These are phyloP conservation scores for Aspergillus carlsbadensis DNA, from an alignment of 495 filamentous ascomycete species.

Conservation along the genomic window DNA sequence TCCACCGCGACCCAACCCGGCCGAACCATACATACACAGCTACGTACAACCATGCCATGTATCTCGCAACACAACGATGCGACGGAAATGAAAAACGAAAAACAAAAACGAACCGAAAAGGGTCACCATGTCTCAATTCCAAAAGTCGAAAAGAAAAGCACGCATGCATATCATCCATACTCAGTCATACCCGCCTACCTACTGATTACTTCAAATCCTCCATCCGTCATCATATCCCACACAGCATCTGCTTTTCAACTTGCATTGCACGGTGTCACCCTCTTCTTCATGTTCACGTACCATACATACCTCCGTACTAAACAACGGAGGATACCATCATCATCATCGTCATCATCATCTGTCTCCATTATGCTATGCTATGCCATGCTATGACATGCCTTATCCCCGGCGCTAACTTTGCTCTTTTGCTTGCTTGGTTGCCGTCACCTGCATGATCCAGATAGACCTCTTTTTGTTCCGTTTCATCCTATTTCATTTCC, in stretches of 20 bases:
- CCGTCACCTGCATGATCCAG: conserved; percentile 1
- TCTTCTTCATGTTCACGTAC: background rate
- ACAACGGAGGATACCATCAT: background rate
- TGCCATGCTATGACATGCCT: background rate
- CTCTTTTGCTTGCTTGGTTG: background rate
- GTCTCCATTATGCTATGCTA: background rate
- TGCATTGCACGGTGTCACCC: conserved; percentile 5
- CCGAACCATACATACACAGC: no score
- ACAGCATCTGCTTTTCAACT: background rate
- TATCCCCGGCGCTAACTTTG: background rate
- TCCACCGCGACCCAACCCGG: no score
- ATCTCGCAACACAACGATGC: background rate
- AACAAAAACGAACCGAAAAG: no score
- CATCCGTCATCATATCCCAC: background rate
- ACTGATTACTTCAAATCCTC: no score
- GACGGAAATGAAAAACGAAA: background rate
- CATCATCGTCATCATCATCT: background rate
- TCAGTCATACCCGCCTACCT: no score
- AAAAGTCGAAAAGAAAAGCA: no score
- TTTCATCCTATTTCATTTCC: background rate
- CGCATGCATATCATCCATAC: no score
- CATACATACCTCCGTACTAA: background rate
- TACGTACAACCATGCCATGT: no score
- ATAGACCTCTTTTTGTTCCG: conserved; percentile 1
- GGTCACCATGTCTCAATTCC: no score